Percentiles rank a stretch among this genome's conserved stretches.
Evolutionary conservation across 1,284 basidiomycete genomes (phyloP).

Genomic region (Ustilago vetiveriae): DNA sequence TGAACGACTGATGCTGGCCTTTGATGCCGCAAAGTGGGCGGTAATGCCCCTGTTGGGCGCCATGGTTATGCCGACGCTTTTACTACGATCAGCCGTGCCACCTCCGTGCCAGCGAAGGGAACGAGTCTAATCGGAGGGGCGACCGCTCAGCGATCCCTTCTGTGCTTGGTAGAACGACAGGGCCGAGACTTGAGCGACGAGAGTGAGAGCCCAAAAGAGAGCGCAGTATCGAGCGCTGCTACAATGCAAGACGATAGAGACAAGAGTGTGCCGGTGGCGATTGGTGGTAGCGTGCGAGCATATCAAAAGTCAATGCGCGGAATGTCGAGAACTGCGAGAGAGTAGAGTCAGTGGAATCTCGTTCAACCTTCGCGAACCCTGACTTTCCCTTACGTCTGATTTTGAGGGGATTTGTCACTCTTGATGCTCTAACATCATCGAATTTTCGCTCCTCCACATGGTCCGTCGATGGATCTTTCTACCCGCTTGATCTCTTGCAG

Average conservation of each 20-base stretch:
- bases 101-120: conserved; percentile 1
- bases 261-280: neutral
- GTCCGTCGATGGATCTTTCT: neutral
- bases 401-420: neutral
- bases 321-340: conserved; percentile 2
- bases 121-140: neutral
- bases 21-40: conserved; percentile 30
- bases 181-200: neutral
- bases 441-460: neutral
- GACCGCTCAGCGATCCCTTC: conserved; percentile 1
- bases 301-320: neutral
- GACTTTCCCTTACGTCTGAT: too few species aligned
- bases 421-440: neutral
- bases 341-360: conserved; percentile 10
- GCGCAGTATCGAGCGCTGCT: neutral
- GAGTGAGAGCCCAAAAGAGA: too few species aligned
- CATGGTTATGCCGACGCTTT: conserved; percentile 1
- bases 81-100: too few species aligned
- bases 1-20: conserved; percentile 25
- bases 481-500: neutral
- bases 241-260: neutral
- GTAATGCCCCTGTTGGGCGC: conserved; percentile 34
- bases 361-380: conserved; percentile 12
- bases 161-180: neutral
- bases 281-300: neutral